Base-by-base conservation (phyloP, 768 basidiomycete species). In the Leccinum pellstonianum region DNA sequence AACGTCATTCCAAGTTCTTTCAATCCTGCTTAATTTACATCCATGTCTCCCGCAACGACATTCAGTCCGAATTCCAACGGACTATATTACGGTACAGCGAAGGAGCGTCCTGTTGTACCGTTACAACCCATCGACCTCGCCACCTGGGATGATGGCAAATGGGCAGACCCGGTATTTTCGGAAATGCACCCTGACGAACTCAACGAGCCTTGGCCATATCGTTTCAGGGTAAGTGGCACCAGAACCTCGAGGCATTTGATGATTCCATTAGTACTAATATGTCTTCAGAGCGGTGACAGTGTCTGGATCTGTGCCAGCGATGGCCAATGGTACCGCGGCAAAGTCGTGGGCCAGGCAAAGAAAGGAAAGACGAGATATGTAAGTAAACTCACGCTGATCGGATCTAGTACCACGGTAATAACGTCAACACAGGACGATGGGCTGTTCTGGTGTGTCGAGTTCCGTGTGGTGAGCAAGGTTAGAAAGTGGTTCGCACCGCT, bases 401-500 rank as follows among this genome's bases (percentile, higher is more conserved):
- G 29, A n/a, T 31, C 21, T 8, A 12, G 33, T 33, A 4, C 1
- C 27, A 37, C 37, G 6, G 23, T 33, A 14, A 52, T 31, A n/a
- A 57, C 35, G n/a, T 31, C 43, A 55, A 49, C 46, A 55, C 65
- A 86, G 82, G 73, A 76, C 46, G 73, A 80, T 31, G 83, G 83
- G 23, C 68, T 85, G 21, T 84, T 79, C 62, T 88, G 83, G 70
- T 80, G 80, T 15, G 85, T 83, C 33, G 69, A 79, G 52, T 86
- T 81, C 58, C 6, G 17, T 11, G 72, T 77, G 51, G 71, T 52
- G 68, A 57, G 35, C 35, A 79, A 78, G 56, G 68, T 84, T 33
- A 81, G 86, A 35, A 85, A 83, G 68, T 85, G 83, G 67, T 83
- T 85, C 66, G 80, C 86, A 2, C 86, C 87, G 6, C 73, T 85